phyloP scores from a whole-genome alignment of 1,139 yeast genomes.

The Pichia sp. region DNA sequence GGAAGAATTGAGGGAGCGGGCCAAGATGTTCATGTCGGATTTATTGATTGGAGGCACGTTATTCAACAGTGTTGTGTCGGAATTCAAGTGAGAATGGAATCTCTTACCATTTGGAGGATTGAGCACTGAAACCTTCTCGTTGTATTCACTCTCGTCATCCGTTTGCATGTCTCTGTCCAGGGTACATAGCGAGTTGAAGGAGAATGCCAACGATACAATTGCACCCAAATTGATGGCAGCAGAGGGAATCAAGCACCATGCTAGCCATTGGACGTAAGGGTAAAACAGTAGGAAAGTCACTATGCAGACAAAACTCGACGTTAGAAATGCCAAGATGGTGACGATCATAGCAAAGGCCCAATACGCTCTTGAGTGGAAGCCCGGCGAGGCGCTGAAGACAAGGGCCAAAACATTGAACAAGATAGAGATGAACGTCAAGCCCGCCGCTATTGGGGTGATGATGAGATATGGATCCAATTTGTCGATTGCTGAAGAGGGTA shows the following conservation, averaged over 20 bases:
- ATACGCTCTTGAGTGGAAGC: conserved; percentile 26
- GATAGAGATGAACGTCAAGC: conserved; percentile 28
- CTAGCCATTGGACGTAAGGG: conserved; percentile 63
- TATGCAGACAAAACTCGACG: conserved; percentile 50
- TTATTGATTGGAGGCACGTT: conserved; percentile 5
- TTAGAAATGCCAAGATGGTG: conserved; percentile 45
- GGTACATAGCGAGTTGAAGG: conserved; percentile 14
- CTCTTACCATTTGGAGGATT: neutral
- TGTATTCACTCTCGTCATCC: conserved; percentile 14
- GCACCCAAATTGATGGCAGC: conserved; percentile 46
- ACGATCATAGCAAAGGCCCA: conserved; percentile 34
- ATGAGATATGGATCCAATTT: conserved; percentile 24
- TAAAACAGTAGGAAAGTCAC: conserved; percentile 53
- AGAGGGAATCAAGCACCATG: conserved; percentile 66
- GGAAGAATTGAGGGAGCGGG: conserved; percentile 3
- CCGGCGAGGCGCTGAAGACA: conserved; percentile 4
- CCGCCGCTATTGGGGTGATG: conserved; percentile 30
- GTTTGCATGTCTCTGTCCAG: neutral
- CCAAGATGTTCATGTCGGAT: neutral
- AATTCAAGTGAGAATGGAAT: neutral
- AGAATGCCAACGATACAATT: neutral
- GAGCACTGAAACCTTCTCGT: conserved; percentile 5
- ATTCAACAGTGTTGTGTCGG: neutral
- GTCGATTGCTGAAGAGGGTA: conserved; percentile 19
- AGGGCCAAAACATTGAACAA: conserved; percentile 24